A percentile compares a stretch with the other conserved stretches of the same genome.
These are phyloP conservation scores for Rehmannia glutinosa DNA, from an alignment of 257 asterid species.

Conservation along the genomic window DNA sequence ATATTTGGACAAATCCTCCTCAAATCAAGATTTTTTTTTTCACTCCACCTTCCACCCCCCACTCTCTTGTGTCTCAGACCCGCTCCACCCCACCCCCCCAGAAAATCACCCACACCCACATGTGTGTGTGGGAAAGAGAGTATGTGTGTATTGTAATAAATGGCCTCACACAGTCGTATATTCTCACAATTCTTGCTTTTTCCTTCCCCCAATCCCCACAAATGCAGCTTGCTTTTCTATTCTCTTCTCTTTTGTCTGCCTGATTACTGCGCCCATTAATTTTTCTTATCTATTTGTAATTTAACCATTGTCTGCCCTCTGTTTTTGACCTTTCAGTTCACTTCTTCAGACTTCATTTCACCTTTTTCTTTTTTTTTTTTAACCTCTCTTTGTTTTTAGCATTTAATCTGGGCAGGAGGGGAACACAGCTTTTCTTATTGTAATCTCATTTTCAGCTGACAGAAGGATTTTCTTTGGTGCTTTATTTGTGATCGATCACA, in stretches of 20 bases:
- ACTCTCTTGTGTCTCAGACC: conserved; percentile 19
- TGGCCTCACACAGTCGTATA: not conserved
- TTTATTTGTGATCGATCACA: not conserved
- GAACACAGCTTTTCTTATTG: not conserved
- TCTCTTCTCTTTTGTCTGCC: conserved; percentile 18
- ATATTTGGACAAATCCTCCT: conserved; percentile 15
- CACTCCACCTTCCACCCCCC: conserved; percentile 18
- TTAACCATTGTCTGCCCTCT: not conserved
- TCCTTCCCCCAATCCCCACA: conserved; percentile 18
- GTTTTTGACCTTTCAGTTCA: conserved; percentile 16
- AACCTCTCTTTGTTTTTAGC: not conserved
- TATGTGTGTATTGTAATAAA: not conserved
- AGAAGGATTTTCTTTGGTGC: not conserved
- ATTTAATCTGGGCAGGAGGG: not conserved
- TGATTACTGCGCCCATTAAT: conserved; percentile 15
- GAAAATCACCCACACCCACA: not conserved
- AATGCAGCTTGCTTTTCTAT: conserved; percentile 10
- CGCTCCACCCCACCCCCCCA: conserved; percentile 19
- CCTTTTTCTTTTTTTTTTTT: not conserved
- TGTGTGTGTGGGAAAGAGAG: not conserved
- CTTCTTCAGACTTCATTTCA: conserved; percentile 1
- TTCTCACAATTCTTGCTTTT: conserved; percentile 13
- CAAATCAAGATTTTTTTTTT: conserved; percentile 14
- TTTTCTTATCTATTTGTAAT: not conserved
- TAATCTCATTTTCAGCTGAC: not conserved